phyloP scores from a whole-genome alignment of 805 yeast species.

The Clavispora vitiphila region DNA sequence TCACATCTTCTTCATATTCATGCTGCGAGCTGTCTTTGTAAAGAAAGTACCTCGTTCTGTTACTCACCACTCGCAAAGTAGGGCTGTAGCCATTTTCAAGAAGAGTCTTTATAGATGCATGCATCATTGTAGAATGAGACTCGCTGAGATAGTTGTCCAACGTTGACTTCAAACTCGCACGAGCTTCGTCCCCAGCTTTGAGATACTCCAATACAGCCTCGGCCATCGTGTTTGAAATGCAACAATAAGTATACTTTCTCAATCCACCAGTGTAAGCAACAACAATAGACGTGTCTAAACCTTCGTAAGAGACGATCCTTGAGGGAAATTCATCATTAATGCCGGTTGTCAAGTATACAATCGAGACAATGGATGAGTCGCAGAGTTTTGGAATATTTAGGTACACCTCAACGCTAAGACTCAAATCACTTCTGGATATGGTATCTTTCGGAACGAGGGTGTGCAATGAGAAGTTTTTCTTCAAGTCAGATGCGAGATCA shows the following conservation, averaged over 20 bases:
- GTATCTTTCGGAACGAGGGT: constrained; percentile 32
- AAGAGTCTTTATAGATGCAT: constrained; percentile 25
- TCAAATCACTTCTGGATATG: constrained; percentile 28
- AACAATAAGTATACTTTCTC: constrained; percentile 35
- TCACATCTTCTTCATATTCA: constrained; percentile 8
- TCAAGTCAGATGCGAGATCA: constrained; percentile 27
- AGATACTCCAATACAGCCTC: constrained; percentile 19
- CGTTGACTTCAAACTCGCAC: constrained; percentile 7
- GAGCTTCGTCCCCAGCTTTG: constrained; percentile 13
- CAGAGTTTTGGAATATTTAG: constrained; percentile 22
- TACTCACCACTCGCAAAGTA: constrained; percentile 22
- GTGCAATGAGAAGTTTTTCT: constrained; percentile 33
- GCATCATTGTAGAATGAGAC: constrained; percentile 18
- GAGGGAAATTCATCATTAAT: constrained; percentile 24
- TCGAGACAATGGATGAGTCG: constrained; percentile 15
- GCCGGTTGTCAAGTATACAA: constrained; percentile 20
- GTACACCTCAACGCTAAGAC: constrained; percentile 31
- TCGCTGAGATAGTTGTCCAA: constrained; percentile 3
- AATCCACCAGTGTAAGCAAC: constrained; percentile 38
- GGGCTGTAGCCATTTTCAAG: constrained; percentile 25
- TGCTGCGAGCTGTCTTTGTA: constrained; percentile 18
- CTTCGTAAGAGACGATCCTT: constrained; percentile 24
- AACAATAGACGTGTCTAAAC: constrained; percentile 23
- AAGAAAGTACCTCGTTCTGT: constrained; percentile 28
- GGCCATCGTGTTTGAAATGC: constrained; percentile 26